Evolutionary conservation across 306 rosid genomes (phyloP).

Genomic region (Trifolium subterraneum): DNA sequence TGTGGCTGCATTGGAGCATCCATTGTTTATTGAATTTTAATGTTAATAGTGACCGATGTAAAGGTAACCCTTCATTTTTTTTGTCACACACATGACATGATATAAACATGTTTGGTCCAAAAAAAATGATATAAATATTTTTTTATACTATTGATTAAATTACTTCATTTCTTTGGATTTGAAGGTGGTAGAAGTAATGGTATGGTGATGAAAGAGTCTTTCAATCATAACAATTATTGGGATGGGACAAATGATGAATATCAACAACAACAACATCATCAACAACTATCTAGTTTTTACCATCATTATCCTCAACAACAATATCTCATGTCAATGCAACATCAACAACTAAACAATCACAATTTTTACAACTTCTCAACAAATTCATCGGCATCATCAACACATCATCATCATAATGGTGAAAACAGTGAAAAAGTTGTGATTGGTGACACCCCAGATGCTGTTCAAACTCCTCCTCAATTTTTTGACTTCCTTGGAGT

Average conservation of each 20-base stretch:
- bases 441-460: constrained; percentile 41
- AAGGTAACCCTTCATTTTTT: not conserved
- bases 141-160: not conserved
- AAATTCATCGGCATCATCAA: constrained; percentile 41
- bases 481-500: constrained; percentile 97
- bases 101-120: not conserved
- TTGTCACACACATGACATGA: not conserved
- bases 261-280: not conserved
- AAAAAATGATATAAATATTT: not conserved
- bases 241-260: constrained; percentile 40
- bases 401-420: not conserved
- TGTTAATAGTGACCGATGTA: constrained; percentile 26
- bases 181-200: constrained; percentile 53
- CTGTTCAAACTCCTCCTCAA: constrained; percentile 51
- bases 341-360: constrained; percentile 45
- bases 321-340: constrained; percentile 46
- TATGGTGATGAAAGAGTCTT: constrained; percentile 25
- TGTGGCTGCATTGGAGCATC: too few relatives aligned
- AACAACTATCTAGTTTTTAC: constrained; percentile 32
- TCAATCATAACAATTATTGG: constrained; percentile 45
- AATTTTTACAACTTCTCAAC: constrained; percentile 45
- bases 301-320: constrained; percentile 41
- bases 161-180: constrained; percentile 2
- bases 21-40: too few relatives aligned
- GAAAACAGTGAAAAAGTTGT: constrained; percentile 43